Conservation (phyloP, 2,329 filamentous ascomycete genomes). For the Ophiostoma fasciatum region DNA sequence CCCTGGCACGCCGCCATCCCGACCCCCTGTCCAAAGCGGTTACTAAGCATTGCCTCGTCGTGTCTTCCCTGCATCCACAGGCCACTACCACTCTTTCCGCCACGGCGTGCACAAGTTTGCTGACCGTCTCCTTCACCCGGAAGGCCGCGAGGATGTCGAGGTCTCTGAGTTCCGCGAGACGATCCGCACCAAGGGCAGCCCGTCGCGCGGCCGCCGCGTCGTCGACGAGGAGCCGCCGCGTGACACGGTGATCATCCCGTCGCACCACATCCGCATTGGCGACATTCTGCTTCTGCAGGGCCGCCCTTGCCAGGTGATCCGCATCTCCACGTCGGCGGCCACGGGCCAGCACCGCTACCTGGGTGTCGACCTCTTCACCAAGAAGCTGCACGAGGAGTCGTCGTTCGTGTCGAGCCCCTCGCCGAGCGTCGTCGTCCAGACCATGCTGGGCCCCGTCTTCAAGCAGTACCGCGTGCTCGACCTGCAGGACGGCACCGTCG, state of each 20-base stretch:
- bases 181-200: constrained; percentile 14
- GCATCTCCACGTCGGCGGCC: constrained; percentile 94
- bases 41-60: constrained; percentile 4
- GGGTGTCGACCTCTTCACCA: constrained; percentile 99
- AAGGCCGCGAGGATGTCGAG: constrained; percentile 33
- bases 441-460: constrained; percentile 98
- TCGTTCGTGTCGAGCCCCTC: constrained; percentile 95
- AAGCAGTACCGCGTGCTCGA: constrained; percentile 99
- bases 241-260: constrained; percentile 94
- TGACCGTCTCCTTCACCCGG: constrained; percentile 36
- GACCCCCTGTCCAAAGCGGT: constrained; percentile 8
- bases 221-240: constrained; percentile 27
- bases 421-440: constrained; percentile 94
- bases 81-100: constrained; percentile 45
- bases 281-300: constrained; percentile 98
- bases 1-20: no score
- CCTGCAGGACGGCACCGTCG: constrained; percentile 69
- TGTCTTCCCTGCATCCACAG: constrained; percentile 18
- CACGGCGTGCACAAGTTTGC: constrained; percentile 40
- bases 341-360: constrained; percentile 99
- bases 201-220: constrained; percentile 14
- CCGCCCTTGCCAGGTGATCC: constrained; percentile 98
- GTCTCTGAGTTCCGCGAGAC: constrained; percentile 33
- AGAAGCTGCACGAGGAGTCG: constrained; percentile 97
- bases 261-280: constrained; percentile 98